Conservation (phyloP, 495 filamentous ascomycete species). For the Aspergillus ellipticus region DNA sequence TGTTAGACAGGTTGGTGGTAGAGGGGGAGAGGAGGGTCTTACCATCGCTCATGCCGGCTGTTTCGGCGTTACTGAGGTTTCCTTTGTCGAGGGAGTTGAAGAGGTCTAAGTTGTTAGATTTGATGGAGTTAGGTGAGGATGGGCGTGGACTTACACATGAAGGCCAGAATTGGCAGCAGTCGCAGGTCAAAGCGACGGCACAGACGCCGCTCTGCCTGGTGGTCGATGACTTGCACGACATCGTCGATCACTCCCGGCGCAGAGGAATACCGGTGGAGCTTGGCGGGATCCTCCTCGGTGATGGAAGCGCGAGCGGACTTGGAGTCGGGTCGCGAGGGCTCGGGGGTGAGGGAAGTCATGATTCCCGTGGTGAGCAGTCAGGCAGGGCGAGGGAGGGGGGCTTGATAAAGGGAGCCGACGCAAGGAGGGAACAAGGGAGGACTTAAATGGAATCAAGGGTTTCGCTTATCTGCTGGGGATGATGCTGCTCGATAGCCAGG, state of each 20-base stretch:
- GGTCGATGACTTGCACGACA: conserved; percentile 36
- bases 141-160: conserved; percentile 52
- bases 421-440: background rate
- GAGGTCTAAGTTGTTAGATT: conserved; percentile 32
- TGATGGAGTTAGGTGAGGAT: background rate
- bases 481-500: background rate
- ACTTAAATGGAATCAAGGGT: background rate
- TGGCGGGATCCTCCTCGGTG: conserved; percentile 32
- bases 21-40: conserved; percentile 9
- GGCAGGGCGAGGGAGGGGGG: background rate
- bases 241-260: conserved; percentile 31
- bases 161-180: conserved; percentile 57
- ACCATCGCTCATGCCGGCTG: conserved; percentile 52
- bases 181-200: conserved; percentile 63
- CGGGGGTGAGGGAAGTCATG: background rate
- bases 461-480: background rate
- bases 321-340: conserved; percentile 12
- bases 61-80: conserved; percentile 69
- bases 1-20: background rate
- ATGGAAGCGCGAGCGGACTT: conserved; percentile 19
- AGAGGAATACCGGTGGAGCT: conserved; percentile 26
- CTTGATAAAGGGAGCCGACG: background rate
- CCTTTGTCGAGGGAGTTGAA: conserved; percentile 66
- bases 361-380: background rate
- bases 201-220: conserved; percentile 56